Conservation (phyloP, 2,329 filamentous ascomycete genomes). For the Pseudopithomyces chartarum region DNA sequence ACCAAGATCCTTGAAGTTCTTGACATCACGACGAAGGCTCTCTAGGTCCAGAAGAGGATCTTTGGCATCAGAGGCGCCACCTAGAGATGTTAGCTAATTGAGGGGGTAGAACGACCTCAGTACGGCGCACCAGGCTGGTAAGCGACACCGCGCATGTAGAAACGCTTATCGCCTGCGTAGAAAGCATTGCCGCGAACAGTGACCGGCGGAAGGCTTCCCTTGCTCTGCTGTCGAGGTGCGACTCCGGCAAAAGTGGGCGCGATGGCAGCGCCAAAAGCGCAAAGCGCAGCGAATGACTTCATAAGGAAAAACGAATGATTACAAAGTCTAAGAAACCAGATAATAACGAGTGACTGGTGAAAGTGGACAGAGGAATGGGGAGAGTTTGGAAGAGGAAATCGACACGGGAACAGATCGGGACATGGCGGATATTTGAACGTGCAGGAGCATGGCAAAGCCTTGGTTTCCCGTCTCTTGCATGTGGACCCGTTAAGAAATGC, state of each 20-base stretch:
- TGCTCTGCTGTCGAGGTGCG: constrained; percentile 32
- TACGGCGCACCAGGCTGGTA: constrained; percentile 64
- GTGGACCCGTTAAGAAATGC: constrained; percentile 41
- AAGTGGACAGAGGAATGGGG: constrained; percentile 25
- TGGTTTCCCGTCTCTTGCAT: constrained; percentile 30
- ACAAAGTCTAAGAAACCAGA: constrained; percentile 26
- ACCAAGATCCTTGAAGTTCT: constrained; percentile 80
- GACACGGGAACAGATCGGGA: constrained; percentile 24
- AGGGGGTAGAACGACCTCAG: constrained; percentile 40
- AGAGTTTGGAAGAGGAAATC: constrained; percentile 33
- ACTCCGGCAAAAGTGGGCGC: constrained; percentile 31
- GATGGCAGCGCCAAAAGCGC: constrained; percentile 31
- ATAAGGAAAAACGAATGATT: constrained; percentile 34
- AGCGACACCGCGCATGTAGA: constrained; percentile 66
- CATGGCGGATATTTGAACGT: constrained; percentile 36
- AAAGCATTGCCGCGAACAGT: constrained; percentile 68
- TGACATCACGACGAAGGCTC: constrained; percentile 76
- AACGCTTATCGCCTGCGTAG: constrained; percentile 64
- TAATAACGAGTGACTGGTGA: constrained; percentile 46
- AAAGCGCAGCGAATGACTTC: constrained; percentile 37
- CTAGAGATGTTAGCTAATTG: constrained; percentile 25
- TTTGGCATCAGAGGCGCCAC: constrained; percentile 49
- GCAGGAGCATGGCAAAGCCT: constrained; percentile 26
- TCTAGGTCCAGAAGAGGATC: constrained; percentile 77
- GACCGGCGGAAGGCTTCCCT: constrained; percentile 56